Evolutionary conservation across 169 alveolate species (phyloP).

Genomic region (Hammondia hammondi): DNA sequence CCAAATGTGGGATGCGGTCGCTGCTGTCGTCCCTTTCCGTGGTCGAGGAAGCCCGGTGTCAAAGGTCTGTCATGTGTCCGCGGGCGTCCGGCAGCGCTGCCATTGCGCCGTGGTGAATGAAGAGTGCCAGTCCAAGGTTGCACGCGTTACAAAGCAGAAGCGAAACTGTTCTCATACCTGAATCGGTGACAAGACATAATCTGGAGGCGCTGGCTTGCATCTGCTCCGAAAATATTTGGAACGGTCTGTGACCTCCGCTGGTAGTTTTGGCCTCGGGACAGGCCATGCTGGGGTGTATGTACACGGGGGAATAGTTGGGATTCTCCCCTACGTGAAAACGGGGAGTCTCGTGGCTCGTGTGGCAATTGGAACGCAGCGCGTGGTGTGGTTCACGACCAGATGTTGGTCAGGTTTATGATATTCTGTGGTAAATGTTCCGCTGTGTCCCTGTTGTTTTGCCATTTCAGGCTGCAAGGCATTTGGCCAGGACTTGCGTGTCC

Average conservation of each 20-base stretch:
- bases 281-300: background rate
- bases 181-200: too few relatives aligned
- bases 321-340: background rate
- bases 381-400: background rate
- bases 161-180: too few relatives aligned
- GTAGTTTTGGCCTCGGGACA: background rate
- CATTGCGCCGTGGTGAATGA: background rate
- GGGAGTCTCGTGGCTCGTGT: background rate
- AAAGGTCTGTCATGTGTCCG: background rate
- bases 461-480: slow-evolving; percentile 48
- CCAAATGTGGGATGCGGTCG: background rate
- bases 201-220: too few relatives aligned
- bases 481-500: slow-evolving; percentile 65
- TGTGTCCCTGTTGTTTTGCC: background rate
- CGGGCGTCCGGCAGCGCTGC: background rate
- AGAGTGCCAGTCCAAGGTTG: background rate
- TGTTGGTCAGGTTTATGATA: background rate
- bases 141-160: too few relatives aligned
- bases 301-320: background rate
- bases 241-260: too few relatives aligned
- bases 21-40: background rate
- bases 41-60: too few relatives aligned
- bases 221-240: too few relatives aligned
- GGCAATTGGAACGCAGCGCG: background rate
- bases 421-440: background rate